Conservation (phyloP, 2,329 filamentous ascomycete genomes). For the Drechslerella coelobrocha region DNA sequence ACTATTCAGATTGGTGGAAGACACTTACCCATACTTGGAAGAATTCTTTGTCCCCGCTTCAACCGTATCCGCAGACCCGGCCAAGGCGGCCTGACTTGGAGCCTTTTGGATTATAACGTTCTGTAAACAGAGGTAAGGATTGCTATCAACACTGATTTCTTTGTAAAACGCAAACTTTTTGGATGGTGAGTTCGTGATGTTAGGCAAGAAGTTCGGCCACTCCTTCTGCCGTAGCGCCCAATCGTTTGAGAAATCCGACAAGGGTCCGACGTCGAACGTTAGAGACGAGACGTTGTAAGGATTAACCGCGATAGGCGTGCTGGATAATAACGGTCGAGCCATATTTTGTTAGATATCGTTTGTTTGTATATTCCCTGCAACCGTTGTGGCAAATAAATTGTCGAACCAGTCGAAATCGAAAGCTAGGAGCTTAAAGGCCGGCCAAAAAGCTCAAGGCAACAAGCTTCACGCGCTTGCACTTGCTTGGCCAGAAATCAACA, state of each 20-base stretch:
- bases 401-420: conserved; percentile 24
- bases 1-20: neutral
- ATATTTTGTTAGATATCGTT: conserved; percentile 28
- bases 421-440: conserved; percentile 20
- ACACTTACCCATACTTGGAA: conserved; percentile 33
- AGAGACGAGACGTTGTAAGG: conserved; percentile 46
- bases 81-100: conserved; percentile 25
- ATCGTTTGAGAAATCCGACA: conserved; percentile 49
- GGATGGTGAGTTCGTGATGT: conserved; percentile 33
- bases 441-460: neutral
- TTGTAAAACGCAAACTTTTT: conserved; percentile 51
- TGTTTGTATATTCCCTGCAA: neutral
- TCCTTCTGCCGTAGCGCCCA: conserved; percentile 50
- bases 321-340: conserved; percentile 37
- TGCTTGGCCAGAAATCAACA: conserved; percentile 40
- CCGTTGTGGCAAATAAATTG: conserved; percentile 26
- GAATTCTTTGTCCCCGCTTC: conserved; percentile 28
- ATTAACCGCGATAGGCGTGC: conserved; percentile 42
- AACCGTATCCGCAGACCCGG: conserved; percentile 14
- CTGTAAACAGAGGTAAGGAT: conserved; percentile 49
- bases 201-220: conserved; percentile 49
- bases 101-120: conserved; percentile 50
- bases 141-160: conserved; percentile 47
- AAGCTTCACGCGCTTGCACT: conserved; percentile 38
- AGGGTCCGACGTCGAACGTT: conserved; percentile 46